Conservation (phyloP, 257 asterid species). For the Petrea volubilis region DNA sequence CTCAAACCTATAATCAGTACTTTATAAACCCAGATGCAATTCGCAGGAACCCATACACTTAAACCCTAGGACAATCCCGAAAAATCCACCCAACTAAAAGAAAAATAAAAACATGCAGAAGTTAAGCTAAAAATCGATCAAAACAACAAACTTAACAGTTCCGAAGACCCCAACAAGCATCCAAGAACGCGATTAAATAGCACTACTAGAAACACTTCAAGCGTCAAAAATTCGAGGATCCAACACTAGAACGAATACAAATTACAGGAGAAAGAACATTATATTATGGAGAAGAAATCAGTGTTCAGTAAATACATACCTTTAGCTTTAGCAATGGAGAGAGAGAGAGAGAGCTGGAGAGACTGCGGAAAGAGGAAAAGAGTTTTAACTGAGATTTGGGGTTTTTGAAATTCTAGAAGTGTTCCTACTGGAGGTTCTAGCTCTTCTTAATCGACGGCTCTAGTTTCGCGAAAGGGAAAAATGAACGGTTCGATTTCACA, state of each 20-base stretch:
- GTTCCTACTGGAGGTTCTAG: background rate
- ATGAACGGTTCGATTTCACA: background rate
- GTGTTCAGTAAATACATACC: background rate
- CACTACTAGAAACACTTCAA: background rate
- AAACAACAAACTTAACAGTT: background rate
- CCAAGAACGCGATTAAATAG: background rate
- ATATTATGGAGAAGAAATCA: background rate
- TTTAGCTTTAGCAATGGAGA: background rate
- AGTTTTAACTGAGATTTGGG: background rate
- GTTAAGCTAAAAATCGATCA: background rate
- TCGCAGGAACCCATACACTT: background rate
- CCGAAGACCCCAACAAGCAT: background rate
- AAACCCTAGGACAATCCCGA: slow-evolving; percentile 9
- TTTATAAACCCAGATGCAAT: background rate
- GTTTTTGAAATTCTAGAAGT: background rate
- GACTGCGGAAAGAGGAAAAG: background rate
- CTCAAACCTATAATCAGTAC: background rate
- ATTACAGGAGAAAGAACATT: background rate
- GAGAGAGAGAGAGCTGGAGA: background rate
- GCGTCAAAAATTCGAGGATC: background rate
- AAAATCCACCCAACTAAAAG: background rate
- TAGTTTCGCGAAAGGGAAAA: background rate
- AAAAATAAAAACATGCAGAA: background rate
- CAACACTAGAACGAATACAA: background rate
- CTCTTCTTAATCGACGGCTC: background rate